Conservation (phyloP, 139 green algal genomes). For the Micractinium sp. region DNA sequence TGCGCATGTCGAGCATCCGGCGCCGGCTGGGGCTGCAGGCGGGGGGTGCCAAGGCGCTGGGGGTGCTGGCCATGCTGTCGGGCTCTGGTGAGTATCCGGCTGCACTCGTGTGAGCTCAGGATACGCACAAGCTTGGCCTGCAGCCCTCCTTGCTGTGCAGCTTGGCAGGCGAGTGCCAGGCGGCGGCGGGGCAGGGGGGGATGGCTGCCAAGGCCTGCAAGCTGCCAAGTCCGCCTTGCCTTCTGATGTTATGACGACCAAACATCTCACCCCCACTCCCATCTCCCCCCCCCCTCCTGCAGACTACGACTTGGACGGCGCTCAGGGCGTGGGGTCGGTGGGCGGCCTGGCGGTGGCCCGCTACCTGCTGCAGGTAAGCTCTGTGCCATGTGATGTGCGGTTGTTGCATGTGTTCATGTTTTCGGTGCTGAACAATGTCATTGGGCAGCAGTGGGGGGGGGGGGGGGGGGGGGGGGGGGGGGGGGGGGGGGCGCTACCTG, state of each 20-base stretch:
- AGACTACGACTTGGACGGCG: constrained; percentile 53
- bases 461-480: no score
- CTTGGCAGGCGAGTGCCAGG: no score
- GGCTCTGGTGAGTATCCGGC: constrained; percentile 23
- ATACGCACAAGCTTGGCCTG: no score
- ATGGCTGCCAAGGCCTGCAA: no score
- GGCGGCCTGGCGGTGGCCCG: constrained; percentile 31
- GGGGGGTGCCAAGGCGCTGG: constrained; percentile 34
- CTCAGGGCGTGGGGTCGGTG: constrained; percentile 35
- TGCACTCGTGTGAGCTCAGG: not conserved
- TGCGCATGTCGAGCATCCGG: constrained; percentile 23
- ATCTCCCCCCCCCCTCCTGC: not conserved
- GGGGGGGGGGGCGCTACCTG: not conserved
- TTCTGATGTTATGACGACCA: no score
- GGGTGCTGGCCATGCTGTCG: constrained; percentile 41
- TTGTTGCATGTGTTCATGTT: not conserved
- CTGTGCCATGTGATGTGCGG: not conserved
- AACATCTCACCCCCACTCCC: not conserved
- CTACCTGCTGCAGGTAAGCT: constrained; percentile 20
- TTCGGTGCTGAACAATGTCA: not conserved
- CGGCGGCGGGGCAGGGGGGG: no score
- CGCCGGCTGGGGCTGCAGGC: constrained; percentile 30
- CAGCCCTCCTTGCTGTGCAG: not conserved
- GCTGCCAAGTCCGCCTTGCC: no score
- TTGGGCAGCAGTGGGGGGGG: no score